Evolutionary conservation across 257 asterid genomes (phyloP).

Genomic region (Prunella vulgaris): DNA sequence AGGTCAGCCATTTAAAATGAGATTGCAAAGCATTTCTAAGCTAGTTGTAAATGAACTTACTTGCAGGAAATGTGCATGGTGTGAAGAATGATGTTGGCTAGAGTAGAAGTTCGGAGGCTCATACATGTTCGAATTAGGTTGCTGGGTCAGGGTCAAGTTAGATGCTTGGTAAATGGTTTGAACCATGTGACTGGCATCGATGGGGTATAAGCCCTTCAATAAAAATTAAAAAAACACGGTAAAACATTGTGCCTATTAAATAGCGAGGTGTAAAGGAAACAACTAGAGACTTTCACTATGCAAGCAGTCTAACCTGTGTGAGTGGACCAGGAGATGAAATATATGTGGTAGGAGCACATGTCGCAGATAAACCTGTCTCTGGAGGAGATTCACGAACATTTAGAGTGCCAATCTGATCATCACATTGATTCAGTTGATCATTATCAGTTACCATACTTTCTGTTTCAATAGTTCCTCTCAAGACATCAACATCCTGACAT

Average conservation of each 20-base stretch:
- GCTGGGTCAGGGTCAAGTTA: slow-evolving; percentile 37
- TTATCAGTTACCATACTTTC: slow-evolving; percentile 34
- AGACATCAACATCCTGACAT: slow-evolving; percentile 34
- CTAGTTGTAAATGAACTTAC: slow-evolving; percentile 30
- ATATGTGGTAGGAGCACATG: slow-evolving; percentile 43
- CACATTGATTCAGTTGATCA: slow-evolving; percentile 36
- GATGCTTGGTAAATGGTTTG: slow-evolving; percentile 49
- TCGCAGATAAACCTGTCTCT: slow-evolving; percentile 34
- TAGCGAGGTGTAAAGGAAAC: neutral
- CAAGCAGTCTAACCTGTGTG: slow-evolving; percentile 38
- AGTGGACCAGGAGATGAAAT: slow-evolving; percentile 47
- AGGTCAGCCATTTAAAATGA: neutral
- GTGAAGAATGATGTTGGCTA: slow-evolving; percentile 47
- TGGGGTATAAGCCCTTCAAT: slow-evolving; percentile 46
- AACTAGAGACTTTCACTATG: neutral
- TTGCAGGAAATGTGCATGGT: slow-evolving; percentile 48
- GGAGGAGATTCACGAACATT: slow-evolving; percentile 30
- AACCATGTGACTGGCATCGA: slow-evolving; percentile 46
- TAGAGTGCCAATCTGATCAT: slow-evolving; percentile 30
- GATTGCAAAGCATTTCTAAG: neutral
- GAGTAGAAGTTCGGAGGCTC: slow-evolving; percentile 42
- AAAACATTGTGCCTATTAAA: neutral
- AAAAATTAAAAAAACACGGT: slow-evolving; percentile 15
- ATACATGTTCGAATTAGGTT: slow-evolving; percentile 43
- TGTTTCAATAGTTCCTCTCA: slow-evolving; percentile 34